Base-by-base conservation (phyloP, 2,329 filamentous ascomycete species). In the Juglanconis juglandina region DNA sequence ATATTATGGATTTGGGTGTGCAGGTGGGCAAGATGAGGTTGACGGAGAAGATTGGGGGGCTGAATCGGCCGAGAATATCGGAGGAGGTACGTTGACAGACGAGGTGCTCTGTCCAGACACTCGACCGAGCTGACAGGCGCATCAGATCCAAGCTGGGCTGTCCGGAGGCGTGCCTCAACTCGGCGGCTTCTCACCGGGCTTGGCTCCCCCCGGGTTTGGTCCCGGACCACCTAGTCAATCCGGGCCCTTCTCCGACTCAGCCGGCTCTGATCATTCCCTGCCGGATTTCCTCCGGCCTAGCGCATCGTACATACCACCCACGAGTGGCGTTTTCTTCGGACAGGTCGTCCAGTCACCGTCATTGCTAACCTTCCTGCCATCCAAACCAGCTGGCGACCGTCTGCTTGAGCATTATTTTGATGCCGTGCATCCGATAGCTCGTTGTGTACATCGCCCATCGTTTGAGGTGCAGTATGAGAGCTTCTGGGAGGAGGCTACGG, bases 1-100 rank as follows among this genome's bases (percentile, higher is more conserved):
- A 90, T 61, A 74, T 91, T 50, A 82, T 89, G 65, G 90, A 92
- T 71, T 75, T 92, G 33, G 90, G 89, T 2, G 83, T 92, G 60
- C 82, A 83, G 64, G 79, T 92, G 62, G 89, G 89, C 1, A 88
- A 84, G 70, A 83, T 92, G 81, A 83, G 84, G 61, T 85, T 92
- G 62, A 91, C 87, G 2, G 89, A 92, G 68, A 81, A 89, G 42
- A 85, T 92, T 64, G 90, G 90, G 14, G 89, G 89, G 1, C 82
- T 90, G 65, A 87, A 89, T 48, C 79, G 89, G 50, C 89, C 89
- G 2, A 85, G 86, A 66, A 81, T 92, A 60, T 81, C 84, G 4
- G 86, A 91, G 71, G 89, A 92, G 78, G 85, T 90, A 76, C 64
- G 76, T 59, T 39, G 35, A 39, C 41, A 33, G 6, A 35, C 24